These are phyloP conservation scores for Cytospora schulzeri DNA, from an alignment of 2,329 filamentous ascomycete genomes.

Conservation along the genomic window DNA sequence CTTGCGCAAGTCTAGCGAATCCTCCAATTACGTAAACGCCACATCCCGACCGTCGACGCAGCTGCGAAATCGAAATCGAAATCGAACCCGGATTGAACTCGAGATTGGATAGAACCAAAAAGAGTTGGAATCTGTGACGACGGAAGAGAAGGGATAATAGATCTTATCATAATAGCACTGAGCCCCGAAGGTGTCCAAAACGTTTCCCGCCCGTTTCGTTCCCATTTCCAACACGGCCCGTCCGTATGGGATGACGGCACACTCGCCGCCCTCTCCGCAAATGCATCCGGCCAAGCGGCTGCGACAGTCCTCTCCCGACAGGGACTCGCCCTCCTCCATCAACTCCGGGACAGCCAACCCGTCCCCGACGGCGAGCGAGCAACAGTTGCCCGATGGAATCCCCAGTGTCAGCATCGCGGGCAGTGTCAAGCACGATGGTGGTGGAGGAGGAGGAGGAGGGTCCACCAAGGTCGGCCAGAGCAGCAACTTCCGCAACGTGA, in stretches of 20 bases:
- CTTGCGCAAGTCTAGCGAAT: slow-evolving; percentile 5
- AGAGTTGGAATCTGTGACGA: background rate
- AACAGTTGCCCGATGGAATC: slow-evolving; percentile 30
- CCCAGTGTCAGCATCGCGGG: slow-evolving; percentile 35
- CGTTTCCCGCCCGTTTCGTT: background rate
- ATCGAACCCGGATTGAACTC: background rate
- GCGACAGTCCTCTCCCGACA: slow-evolving; percentile 55
- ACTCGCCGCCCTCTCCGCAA: slow-evolving; percentile 52
- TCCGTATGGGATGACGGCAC: slow-evolving; percentile 44
- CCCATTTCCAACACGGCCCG: background rate
- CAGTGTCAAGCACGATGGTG: slow-evolving; percentile 29
- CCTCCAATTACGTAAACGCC: slow-evolving; percentile 17
- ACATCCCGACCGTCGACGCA: background rate
- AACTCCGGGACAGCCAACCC: slow-evolving; percentile 41
- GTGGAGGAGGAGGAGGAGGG: slow-evolving; percentile 35
- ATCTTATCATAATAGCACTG: background rate
- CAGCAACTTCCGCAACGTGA: slow-evolving; percentile 81
- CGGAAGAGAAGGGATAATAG: background rate
- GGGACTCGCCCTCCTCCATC: slow-evolving; percentile 45
- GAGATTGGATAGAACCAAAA: background rate
- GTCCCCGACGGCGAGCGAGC: slow-evolving; percentile 37
- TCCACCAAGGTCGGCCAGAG: slow-evolving; percentile 56
- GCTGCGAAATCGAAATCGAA: background rate
- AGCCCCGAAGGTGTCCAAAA: background rate
- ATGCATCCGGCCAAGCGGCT: slow-evolving; percentile 59